These are phyloP conservation scores for Coelastrella sp. DNA, from an alignment of 139 green algal species.

Conservation along the genomic window DNA sequence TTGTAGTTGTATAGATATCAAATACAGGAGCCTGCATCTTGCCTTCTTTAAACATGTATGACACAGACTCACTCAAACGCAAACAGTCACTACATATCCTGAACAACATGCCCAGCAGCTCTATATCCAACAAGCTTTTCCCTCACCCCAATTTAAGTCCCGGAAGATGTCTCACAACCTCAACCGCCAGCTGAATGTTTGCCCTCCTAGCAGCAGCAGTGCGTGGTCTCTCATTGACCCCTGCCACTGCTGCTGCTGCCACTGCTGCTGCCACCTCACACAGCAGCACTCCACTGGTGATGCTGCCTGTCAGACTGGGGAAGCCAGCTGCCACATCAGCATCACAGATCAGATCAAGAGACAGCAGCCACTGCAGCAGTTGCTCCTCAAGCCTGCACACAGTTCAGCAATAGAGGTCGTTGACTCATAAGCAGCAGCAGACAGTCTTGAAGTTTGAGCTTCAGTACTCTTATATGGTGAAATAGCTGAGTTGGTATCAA, in stretches of 20 bases:
- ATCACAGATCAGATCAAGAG: conserved; percentile 8
- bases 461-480: too few species aligned
- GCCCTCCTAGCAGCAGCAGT: neutral
- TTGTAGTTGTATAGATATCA: too few species aligned
- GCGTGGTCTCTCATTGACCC: conserved; percentile 3
- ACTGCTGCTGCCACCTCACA: conserved; percentile 32
- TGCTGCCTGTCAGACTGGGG: neutral
- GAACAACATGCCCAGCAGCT: neutral
- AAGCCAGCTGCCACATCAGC: conserved; percentile 23
- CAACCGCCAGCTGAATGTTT: conserved; percentile 1
- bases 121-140: neutral
- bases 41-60: too few species aligned
- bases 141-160: neutral
- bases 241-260: neutral
- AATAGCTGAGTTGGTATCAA: too few species aligned
- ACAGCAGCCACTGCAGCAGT: conserved; percentile 28
- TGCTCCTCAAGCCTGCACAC: conserved; percentile 25
- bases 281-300: conserved; percentile 32
- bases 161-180: conserved; percentile 24
- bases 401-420: too few species aligned
- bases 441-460: too few species aligned
- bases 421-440: too few species aligned
- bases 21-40: too few species aligned
- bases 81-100: neutral
- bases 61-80: neutral